Evolutionary conservation across 768 basidiomycete species (phyloP), one percentile per base, ranked within the genome.

Genomic region (Hypholoma sublateritium): DNA sequence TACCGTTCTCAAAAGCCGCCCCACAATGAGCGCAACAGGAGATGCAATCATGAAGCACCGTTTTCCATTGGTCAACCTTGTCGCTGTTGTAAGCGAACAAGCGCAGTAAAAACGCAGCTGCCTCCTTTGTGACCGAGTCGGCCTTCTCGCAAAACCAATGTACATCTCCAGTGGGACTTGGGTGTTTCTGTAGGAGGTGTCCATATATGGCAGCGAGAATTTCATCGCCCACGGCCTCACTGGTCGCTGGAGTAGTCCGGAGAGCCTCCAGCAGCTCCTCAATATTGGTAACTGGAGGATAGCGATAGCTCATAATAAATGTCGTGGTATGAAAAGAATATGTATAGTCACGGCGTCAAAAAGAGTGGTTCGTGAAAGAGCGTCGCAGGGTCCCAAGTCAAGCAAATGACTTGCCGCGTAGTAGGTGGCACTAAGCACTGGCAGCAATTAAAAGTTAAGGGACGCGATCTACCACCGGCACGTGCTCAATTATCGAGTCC

Each of bases 111-210:
- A 95, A 97, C 0, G 85, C 86, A 0, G 95, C 92, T 1, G 87
- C 83, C 56, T 84, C 87, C 8, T 80, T 69, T 0, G 82, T 85
- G 34, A 82, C 72, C 8, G 77, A 67, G 32, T 81, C 73, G 3
- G 86, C 87, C 36, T 80, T 78, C 25, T 73, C 69, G 69, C 95
- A 97, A 68, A 89, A 95, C 92, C 93, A 95, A 65, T 97, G 94
- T 52, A 80, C 59, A 32, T 73, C 69, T 48, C 78, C 77, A 43
- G 52, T 25, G 12, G 25, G 52, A 3, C n/a, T 32, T 44, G 52
- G 19, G 28, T 53, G 24, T 12, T n/a, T 43, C 16, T 14, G 28
- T 25, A 44, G 41, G 25, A 53, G 42, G 32, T 53, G 32, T 25
- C 4, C 43, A 35, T 28, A 17, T 14, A 53, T 36, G 32, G 41